Percentiles rank a stretch among this genome's conserved stretches.
Evolutionary conservation across 805 yeast species (phyloP).

Genomic region (Metschnikowia picachoensis): DNA sequence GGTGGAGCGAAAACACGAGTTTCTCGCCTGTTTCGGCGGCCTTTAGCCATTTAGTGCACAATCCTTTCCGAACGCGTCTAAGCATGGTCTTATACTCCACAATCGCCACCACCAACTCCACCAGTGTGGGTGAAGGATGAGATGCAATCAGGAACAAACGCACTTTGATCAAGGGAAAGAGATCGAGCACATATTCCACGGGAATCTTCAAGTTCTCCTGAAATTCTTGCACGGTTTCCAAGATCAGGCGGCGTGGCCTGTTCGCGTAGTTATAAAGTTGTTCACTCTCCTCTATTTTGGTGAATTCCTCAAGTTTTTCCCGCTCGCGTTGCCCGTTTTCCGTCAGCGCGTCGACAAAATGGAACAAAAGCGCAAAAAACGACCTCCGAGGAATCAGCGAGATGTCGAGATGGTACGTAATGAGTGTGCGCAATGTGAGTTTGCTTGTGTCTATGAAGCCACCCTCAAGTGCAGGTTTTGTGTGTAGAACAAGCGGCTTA

Average conservation of each 20-base stretch:
- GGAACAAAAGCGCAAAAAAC: constrained; percentile 71
- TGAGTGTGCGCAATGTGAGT: constrained; percentile 65
- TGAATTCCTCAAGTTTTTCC: constrained; percentile 74
- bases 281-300: constrained; percentile 66
- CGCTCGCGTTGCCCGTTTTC: constrained; percentile 68
- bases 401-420: constrained; percentile 80
- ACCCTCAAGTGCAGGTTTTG: constrained; percentile 47
- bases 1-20: constrained; percentile 49
- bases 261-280: constrained; percentile 89
- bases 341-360: constrained; percentile 46
- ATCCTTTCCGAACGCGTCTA: constrained; percentile 69
- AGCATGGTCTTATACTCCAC: constrained; percentile 85
- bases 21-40: constrained; percentile 44
- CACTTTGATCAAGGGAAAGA: constrained; percentile 76
- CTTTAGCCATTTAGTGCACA: constrained; percentile 76
- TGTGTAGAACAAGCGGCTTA: constrained; percentile 39
- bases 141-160: constrained; percentile 85
- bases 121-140: constrained; percentile 30
- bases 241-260: constrained; percentile 81
- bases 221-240: constrained; percentile 83
- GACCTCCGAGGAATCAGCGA: constrained; percentile 79
- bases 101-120: constrained; percentile 76
- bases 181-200: constrained; percentile 65
- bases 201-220: constrained; percentile 69
- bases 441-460: constrained; percentile 48